These are phyloP conservation scores for Cryphonectria japonica DNA, from an alignment of 2,329 filamentous ascomycete species.

Conservation along the genomic window DNA sequence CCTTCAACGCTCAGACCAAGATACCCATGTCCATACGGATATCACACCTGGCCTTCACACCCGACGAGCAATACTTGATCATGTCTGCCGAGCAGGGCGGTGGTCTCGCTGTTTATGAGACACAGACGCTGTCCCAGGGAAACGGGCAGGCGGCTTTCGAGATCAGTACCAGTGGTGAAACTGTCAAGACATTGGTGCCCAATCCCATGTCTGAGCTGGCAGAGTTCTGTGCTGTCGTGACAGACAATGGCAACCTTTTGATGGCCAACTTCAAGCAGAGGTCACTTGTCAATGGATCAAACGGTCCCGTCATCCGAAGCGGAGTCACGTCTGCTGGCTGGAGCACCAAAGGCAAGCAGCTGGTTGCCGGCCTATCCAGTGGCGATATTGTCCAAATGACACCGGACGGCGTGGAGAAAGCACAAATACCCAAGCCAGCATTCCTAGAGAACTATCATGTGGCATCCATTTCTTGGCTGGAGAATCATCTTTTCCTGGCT, in stretches of 20 bases:
- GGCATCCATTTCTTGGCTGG: conserved; percentile 83
- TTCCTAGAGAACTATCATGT: conserved; percentile 71
- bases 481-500: conserved; percentile 82
- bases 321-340: conserved; percentile 85
- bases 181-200: conserved; percentile 74
- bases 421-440: conserved; percentile 76
- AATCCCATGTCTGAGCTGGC: conserved; percentile 78
- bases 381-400: conserved; percentile 84
- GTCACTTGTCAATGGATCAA: conserved; percentile 58
- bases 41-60: conserved; percentile 87
- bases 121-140: conserved; percentile 67
- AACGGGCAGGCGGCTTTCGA: conserved; percentile 72
- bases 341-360: conserved; percentile 91
- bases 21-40: conserved; percentile 75
- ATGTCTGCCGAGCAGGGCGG: conserved; percentile 81
- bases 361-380: conserved; percentile 82
- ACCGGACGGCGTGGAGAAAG: conserved; percentile 77
- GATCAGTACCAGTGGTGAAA: conserved; percentile 73
- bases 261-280: conserved; percentile 79
- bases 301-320: conserved; percentile 68
- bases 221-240: conserved; percentile 79
- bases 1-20: conserved; percentile 74
- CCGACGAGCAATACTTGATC: conserved; percentile 84
- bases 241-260: conserved; percentile 77
- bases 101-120: conserved; percentile 82